Evolutionary conservation across 306 rosid species (phyloP).

Genomic region (Fagus crenata): DNA sequence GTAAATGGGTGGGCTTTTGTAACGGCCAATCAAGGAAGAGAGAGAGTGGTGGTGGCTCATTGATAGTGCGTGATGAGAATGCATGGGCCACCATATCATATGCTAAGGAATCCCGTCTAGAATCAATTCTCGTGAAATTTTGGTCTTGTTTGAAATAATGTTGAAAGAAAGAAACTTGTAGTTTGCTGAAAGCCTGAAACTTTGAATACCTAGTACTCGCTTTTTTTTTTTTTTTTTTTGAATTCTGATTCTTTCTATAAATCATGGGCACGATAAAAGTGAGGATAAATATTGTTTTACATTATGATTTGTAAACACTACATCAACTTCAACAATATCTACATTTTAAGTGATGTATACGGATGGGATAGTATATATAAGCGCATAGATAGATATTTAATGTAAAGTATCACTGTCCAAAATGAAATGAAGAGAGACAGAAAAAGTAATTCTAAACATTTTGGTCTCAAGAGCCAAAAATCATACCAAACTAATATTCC

Average conservation of each 20-base stretch:
- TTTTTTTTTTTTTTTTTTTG: not conserved
- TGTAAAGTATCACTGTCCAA: no score
- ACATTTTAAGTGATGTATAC: no score
- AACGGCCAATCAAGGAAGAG: slow-evolving; percentile 37
- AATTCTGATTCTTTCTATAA: not conserved
- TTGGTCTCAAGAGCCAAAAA: not conserved
- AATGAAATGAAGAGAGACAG: not conserved
- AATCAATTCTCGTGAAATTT: slow-evolving; percentile 10
- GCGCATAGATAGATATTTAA: no score
- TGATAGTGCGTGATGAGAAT: slow-evolving; percentile 49
- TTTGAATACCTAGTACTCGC: not conserved
- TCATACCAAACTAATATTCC: not conserved
- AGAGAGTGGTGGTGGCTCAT: slow-evolving; percentile 26
- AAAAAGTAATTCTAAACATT: not conserved
- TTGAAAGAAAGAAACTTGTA: not conserved
- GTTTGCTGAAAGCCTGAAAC: not conserved
- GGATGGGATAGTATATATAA: no score
- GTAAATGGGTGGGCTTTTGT: slow-evolving; percentile 26
- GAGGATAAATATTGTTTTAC: no score
- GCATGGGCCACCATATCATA: slow-evolving; percentile 8
- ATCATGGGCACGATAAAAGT: not conserved
- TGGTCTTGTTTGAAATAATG: not conserved
- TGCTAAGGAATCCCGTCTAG: not conserved
- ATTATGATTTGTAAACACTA: no score
- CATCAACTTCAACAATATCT: no score